A percentile compares a stretch with the other conserved stretches of the same genome.
Evolutionary conservation across 345 rosid species (phyloP).

Genomic region (Adansonia digitata): DNA sequence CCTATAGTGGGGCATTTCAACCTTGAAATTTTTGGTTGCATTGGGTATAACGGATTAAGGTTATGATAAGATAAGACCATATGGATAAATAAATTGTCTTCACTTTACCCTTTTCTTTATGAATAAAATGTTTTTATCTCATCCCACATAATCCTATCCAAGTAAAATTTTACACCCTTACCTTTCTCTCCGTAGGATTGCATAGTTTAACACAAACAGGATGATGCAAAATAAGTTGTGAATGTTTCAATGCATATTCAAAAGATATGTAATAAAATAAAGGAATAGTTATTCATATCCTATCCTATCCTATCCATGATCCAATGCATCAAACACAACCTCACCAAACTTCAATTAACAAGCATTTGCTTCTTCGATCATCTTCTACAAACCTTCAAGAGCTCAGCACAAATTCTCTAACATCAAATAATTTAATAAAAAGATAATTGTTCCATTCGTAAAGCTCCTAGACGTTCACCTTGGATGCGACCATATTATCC

Average conservation of each 20-base stretch:
- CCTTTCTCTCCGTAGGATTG: background rate
- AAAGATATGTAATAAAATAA: background rate
- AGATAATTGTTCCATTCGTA: background rate
- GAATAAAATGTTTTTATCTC: background rate
- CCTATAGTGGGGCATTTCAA: background rate
- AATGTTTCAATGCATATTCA: background rate
- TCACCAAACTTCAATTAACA: background rate
- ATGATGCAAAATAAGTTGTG: background rate
- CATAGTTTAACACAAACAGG: background rate
- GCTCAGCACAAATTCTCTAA: background rate
- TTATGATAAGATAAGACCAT: background rate
- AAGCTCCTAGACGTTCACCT: background rate
- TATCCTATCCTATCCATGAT: background rate
- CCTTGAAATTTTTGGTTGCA: background rate
- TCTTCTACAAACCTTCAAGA: background rate
- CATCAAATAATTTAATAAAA: background rate
- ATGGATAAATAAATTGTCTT: background rate
- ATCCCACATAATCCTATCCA: background rate
- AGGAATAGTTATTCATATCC: background rate
- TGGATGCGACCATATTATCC: background rate
- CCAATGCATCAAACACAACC: background rate
- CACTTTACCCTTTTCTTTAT: background rate
- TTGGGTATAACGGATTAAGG: background rate
- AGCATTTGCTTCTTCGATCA: background rate
- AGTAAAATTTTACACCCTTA: background rate